Conservation (phyloP, 345 rosid species). For the Sapria himalayana region DNA sequence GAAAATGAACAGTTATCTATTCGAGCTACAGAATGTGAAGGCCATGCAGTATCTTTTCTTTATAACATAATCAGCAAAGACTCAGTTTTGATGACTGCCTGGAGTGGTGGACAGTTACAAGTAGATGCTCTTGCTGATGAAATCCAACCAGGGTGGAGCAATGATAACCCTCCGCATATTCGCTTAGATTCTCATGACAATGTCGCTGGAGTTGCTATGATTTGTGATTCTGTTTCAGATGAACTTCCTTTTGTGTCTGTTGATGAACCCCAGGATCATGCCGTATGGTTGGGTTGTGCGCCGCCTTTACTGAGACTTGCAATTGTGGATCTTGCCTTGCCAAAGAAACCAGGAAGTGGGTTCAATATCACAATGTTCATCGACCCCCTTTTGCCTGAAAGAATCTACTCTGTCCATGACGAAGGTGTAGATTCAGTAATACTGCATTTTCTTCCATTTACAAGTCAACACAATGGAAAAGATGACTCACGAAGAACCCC, state of each 20-base stretch:
- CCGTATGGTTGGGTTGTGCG: conserved; percentile 70
- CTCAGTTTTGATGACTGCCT: conserved; percentile 75
- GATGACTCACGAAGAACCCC: conserved; percentile 54
- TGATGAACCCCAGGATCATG: conserved; percentile 38
- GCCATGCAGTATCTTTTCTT: conserved; percentile 61
- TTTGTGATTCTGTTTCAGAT: conserved; percentile 41
- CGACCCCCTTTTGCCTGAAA: conserved; percentile 75
- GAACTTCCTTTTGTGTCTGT: conserved; percentile 31
- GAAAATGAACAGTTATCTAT: conserved; percentile 36
- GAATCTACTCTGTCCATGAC: conserved; percentile 52
- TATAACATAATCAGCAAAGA: conserved; percentile 76
- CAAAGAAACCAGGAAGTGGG: conserved; percentile 23
- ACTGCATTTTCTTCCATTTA: conserved; percentile 87
- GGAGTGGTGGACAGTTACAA: conserved; percentile 93
- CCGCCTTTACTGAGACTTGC: conserved; percentile 85
- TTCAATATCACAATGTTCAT: conserved; percentile 28
- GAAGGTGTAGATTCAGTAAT: conserved; percentile 80
- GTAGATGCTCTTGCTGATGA: conserved; percentile 92
- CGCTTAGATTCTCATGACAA: conserved; percentile 33
- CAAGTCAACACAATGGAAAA: conserved; percentile 50
- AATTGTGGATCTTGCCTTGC: conserved; percentile 80
- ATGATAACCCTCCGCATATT: conserved; percentile 54
- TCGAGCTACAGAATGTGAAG: conserved; percentile 50
- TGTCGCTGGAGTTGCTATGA: conserved; percentile 71
- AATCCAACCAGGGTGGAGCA: conserved; percentile 83